phyloP scores from a whole-genome alignment of 2,329 filamentous ascomycete species.

The Coleophoma eucalyptorum region DNA sequence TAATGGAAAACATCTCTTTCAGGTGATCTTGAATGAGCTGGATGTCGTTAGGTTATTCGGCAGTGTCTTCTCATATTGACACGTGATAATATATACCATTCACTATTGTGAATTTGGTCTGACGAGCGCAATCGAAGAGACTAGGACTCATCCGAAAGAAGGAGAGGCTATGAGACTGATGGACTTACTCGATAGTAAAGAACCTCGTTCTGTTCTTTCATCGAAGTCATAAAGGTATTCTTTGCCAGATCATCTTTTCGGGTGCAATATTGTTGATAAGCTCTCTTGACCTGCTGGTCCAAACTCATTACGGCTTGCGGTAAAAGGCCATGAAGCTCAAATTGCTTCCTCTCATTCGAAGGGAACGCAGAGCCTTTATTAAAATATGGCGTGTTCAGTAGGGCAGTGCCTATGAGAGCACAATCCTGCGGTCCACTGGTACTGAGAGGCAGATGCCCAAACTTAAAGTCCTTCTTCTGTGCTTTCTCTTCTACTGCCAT shows the following conservation, averaged over 20 bases:
- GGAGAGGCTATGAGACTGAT: no score
- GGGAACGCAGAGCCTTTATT: slow-evolving; percentile 85
- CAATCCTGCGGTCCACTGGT: slow-evolving; percentile 45
- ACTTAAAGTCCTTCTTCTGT: slow-evolving; percentile 29
- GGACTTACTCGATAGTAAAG: slow-evolving; percentile 66
- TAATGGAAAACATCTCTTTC: slow-evolving; percentile 85
- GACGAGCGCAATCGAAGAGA: neutral
- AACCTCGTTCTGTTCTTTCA: slow-evolving; percentile 84
- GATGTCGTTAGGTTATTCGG: slow-evolving; percentile 3
- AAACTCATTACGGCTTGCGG: slow-evolving; percentile 70
- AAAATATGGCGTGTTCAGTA: slow-evolving; percentile 64
- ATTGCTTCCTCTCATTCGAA: slow-evolving; percentile 60
- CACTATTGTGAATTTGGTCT: neutral
- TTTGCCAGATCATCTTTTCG: slow-evolving; percentile 66
- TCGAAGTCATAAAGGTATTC: slow-evolving; percentile 81
- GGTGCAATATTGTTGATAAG: slow-evolving; percentile 74
- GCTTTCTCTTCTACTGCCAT: slow-evolving; percentile 7
- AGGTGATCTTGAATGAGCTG: slow-evolving; percentile 73
- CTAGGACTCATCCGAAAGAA: no score
- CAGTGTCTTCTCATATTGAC: no score
- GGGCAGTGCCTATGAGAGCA: slow-evolving; percentile 43
- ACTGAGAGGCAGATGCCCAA: slow-evolving; percentile 41
- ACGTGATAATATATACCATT: neutral
- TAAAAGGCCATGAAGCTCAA: slow-evolving; percentile 69
- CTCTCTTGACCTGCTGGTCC: slow-evolving; percentile 71